Evolutionary conservation across 192 early-diverging fungal species (phyloP).

Genomic region (Linderina pennispora): DNA sequence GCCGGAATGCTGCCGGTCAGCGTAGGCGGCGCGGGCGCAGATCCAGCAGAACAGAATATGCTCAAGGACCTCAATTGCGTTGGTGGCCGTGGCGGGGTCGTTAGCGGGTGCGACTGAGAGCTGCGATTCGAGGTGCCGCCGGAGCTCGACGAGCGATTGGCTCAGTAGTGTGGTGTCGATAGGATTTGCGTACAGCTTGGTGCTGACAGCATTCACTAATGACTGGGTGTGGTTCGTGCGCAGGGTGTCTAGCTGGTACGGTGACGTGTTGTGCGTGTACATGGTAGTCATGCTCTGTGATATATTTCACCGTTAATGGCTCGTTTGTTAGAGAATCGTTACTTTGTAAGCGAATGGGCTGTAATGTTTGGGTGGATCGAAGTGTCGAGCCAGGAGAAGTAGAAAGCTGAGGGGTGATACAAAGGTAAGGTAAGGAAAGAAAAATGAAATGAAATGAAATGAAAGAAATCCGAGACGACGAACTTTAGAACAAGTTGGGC

Average conservation of each 20-base stretch:
- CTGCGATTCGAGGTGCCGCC: slow-evolving; percentile 35
- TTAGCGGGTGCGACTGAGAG: slow-evolving; percentile 8
- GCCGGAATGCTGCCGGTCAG: slow-evolving; percentile 26
- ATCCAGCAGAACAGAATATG: slow-evolving; percentile 40
- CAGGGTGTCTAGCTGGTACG: slow-evolving; percentile 24
- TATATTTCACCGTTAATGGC: too few relatives aligned
- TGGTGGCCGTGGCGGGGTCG: slow-evolving; percentile 32
- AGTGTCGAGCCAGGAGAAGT: neutral
- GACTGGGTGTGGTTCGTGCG: slow-evolving; percentile 29
- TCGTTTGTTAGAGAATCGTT: too few relatives aligned
- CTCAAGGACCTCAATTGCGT: slow-evolving; percentile 20
- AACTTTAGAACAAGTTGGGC: too few relatives aligned
- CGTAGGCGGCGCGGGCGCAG: slow-evolving; percentile 24
- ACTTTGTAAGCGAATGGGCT: too few relatives aligned
- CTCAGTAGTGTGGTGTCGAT: slow-evolving; percentile 6
- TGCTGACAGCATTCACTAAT: slow-evolving; percentile 30
- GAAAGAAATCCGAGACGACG: too few relatives aligned
- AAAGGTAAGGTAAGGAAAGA: neutral
- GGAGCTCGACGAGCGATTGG: slow-evolving; percentile 13
- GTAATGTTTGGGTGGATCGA: too few relatives aligned
- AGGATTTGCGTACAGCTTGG: slow-evolving; percentile 11
- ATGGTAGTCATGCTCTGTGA: too few relatives aligned
- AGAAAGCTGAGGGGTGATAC: neutral
- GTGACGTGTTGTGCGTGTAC: neutral
- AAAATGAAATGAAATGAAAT: neutral